Evolutionary conservation across 1,284 basidiomycete genomes (phyloP), one percentile per base, ranked within the genome.

Genomic region (Cutaneotrichosporon spelunceum): DNA sequence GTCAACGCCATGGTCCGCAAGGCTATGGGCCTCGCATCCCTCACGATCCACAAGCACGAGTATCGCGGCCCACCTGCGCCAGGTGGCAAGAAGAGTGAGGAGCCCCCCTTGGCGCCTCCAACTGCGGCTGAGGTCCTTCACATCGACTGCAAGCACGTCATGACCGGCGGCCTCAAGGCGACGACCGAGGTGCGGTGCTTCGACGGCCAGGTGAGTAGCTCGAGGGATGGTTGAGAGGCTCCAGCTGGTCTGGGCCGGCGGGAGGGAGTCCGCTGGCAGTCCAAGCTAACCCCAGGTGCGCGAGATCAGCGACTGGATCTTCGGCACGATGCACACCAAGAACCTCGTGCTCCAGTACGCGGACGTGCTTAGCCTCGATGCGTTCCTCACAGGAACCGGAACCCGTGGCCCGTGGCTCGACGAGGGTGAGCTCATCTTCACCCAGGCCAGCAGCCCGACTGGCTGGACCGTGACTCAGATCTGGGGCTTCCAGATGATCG

Each of bases 401-500:
- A 45, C 36, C 44, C 14, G 45, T 7, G 55, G 56, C 14, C 59
- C 59, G 13, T 60, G 53, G 53, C 45, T 60, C 21, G 36, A 55
- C 23, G 60, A 57, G 44, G 55, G 44, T 13, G 21, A 53, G n/a
- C 49, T 36, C 21, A 52, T 57, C 10, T 30, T 47, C 34, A 53
- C 60, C 10, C 24, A 30, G 24, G 33, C 60, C 26, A 29, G 44
- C 24, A 53, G 42, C 44, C 30, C 42, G 49, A 53, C 24, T 33
- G 54, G 59, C 34, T 61, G 60, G 60, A 16, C 33, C 44, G 56
- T 50, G 1, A 48, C 48, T 7, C 60, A 61, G 56, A 45, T 57
- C 50, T 61, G 60, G 60, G 60, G 60, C 8, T 61, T 61, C 52
- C 50, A 57, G 56, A 39, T 19, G 7, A 23, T 61, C 11, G 56